Conservation (phyloP, 257 asterid species). For the Jacaranda mimosifolia region DNA sequence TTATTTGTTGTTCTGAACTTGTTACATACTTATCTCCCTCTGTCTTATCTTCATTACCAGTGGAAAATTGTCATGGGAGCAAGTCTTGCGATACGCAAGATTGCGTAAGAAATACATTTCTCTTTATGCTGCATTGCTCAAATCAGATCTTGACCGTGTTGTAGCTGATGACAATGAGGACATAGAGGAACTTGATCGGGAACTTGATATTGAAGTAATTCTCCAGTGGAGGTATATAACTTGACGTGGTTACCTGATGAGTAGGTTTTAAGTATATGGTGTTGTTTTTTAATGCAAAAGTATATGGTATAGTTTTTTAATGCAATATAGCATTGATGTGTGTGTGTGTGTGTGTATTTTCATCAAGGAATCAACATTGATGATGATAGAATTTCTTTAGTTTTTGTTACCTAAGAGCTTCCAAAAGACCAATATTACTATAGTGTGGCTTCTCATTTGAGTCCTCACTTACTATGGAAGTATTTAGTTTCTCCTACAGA, state of each 20-base stretch:
- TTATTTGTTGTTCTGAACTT: constrained; percentile 21
- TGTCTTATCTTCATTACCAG: constrained; percentile 54
- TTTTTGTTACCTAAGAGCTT: constrained; percentile 18
- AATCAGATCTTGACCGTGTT: constrained; percentile 73
- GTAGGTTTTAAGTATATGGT: constrained; percentile 27
- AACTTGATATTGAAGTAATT: constrained; percentile 85
- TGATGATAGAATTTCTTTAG: not conserved
- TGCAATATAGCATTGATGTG: not conserved
- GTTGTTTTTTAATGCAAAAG: not conserved
- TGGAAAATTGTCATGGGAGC: constrained; percentile 96
- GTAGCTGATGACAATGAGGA: constrained; percentile 81
- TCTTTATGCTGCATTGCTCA: constrained; percentile 82
- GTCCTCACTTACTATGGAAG: not conserved
- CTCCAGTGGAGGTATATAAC: constrained; percentile 89
- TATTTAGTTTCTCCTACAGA: constrained; percentile 6
- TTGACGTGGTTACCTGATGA: constrained; percentile 21
- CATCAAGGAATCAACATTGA: not conserved
- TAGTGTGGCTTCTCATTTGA: constrained; percentile 12
- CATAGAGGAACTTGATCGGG: constrained; percentile 84
- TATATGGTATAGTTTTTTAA: not conserved
- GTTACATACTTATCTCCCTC: constrained; percentile 17
- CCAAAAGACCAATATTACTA: not conserved
- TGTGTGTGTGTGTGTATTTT: not conserved
- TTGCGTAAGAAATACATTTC: constrained; percentile 88
- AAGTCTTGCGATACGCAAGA: constrained; percentile 76